A percentile compares a stretch with the other conserved stretches of the same genome.
Conservation (phyloP, 2,329 filamentous ascomycete species). For the Colletotrichum sp. region DNA sequence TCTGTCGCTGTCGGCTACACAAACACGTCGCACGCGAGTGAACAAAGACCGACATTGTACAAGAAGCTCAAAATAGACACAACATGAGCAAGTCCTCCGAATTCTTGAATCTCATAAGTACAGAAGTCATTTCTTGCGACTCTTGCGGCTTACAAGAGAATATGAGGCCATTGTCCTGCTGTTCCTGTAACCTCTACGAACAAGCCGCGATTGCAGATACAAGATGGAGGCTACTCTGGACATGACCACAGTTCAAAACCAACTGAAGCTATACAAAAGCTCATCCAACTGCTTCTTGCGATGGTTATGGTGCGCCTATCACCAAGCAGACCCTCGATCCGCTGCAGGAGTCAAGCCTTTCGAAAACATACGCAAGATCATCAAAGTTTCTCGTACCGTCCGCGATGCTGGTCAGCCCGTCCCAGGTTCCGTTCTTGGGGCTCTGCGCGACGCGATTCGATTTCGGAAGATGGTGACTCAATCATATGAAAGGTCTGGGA, state of each 20-base stretch:
- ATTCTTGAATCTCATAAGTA: not conserved
- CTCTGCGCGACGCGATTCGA: not conserved
- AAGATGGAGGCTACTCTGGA: not conserved
- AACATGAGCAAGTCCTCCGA: not conserved
- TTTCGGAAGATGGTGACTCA: not conserved
- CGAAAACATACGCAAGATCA: accelerated
- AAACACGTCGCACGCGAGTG: not conserved
- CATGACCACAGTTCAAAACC: not conserved
- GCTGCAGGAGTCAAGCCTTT: not conserved
- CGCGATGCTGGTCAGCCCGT: accelerated
- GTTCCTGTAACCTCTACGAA: not conserved
- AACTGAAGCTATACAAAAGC: not conserved
- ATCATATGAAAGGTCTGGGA: not conserved
- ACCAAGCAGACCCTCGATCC: not conserved
- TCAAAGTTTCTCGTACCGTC: not conserved
- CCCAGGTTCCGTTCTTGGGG: not conserved
- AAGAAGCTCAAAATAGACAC: not conserved
- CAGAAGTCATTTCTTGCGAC: not conserved
- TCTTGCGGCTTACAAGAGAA: not conserved
- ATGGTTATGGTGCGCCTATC: not conserved
- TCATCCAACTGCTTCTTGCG: not conserved
- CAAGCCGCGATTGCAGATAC: accelerated
- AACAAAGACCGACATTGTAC: too few species aligned
- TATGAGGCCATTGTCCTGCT: not conserved
- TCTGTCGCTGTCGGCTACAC: not conserved